Conservation (phyloP, 495 filamentous ascomycete species). For the Daldinia vernicosa region DNA sequence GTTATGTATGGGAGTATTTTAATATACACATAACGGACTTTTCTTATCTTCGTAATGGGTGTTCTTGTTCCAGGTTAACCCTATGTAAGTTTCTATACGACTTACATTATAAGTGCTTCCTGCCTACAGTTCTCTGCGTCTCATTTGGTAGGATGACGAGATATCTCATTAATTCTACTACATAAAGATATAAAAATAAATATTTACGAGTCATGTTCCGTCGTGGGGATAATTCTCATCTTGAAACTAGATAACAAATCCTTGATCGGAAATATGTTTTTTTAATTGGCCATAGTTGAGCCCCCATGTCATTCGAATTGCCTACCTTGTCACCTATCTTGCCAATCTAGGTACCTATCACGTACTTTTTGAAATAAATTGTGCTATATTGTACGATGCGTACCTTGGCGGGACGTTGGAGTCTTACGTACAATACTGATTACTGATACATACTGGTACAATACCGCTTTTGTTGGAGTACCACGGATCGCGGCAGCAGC, state of each 20-base stretch:
- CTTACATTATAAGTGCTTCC: neutral
- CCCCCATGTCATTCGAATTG: conserved; percentile 12
- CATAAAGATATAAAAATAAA: conserved; percentile 7
- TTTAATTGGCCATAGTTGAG: conserved; percentile 15
- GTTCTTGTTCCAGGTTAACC: neutral
- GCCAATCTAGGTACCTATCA: neutral
- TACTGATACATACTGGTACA: conserved; percentile 9
- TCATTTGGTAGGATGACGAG: neutral
- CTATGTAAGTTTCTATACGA: neutral
- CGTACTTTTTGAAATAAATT: conserved; percentile 15
- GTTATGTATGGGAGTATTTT: neutral
- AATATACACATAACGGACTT: neutral
- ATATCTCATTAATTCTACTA: neutral
- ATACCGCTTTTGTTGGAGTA: conserved; percentile 16
- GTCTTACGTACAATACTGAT: conserved; percentile 4
- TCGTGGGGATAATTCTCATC: conserved; percentile 22
- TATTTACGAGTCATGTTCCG: conserved; percentile 9
- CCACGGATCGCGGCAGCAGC: conserved; percentile 32
- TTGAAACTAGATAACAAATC: conserved; percentile 26
- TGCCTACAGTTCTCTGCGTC: neutral
- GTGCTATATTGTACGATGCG: conserved; percentile 21
- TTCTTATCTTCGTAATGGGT: neutral
- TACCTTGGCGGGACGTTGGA: conserved; percentile 6
- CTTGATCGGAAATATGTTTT: conserved; percentile 12
- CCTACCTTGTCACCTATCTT: conserved; percentile 16